Conservation (phyloP, 2,329 filamentous ascomycete species). For the Ilyonectria mors-panacis region DNA sequence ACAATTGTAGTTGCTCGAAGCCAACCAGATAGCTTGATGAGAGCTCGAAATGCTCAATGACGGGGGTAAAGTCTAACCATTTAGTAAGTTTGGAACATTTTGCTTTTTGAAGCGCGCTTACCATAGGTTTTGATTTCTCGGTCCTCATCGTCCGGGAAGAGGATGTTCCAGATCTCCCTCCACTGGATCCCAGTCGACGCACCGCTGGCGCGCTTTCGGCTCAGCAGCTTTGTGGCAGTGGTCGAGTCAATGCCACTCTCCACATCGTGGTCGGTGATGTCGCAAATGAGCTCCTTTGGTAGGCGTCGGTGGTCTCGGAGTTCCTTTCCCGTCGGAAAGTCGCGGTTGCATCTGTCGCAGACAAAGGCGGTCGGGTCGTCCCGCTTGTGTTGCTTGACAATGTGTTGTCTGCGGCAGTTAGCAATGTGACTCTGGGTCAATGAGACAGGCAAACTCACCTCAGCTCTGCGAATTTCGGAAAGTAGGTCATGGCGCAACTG, state of each 20-base stretch:
- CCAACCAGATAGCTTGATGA: conserved; percentile 52
- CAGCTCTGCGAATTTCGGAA: conserved; percentile 59
- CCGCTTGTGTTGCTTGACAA: conserved; percentile 60
- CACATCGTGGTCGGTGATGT: conserved; percentile 57
- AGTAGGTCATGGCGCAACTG: conserved; percentile 60
- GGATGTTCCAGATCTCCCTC: conserved; percentile 59
- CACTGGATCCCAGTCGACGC: conserved; percentile 57
- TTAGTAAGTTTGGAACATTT: conserved; percentile 13
- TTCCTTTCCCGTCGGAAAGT: conserved; percentile 56
- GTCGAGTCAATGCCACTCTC: conserved; percentile 59
- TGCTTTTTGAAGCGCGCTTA: conserved; percentile 26
- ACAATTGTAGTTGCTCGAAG: conserved; percentile 52
- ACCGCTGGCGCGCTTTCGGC: conserved; percentile 57
- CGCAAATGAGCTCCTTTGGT: conserved; percentile 59
- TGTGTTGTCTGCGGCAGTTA: conserved; percentile 54
- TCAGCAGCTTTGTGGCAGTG: conserved; percentile 57
- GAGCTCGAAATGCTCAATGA: conserved; percentile 60
- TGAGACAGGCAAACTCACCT: conserved; percentile 46
- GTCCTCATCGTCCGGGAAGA: conserved; percentile 59
- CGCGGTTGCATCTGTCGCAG: conserved; percentile 58
- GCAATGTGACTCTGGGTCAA: neutral
- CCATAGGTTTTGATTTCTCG: conserved; percentile 50
- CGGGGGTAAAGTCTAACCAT: conserved; percentile 55
- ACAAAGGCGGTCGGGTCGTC: conserved; percentile 58
- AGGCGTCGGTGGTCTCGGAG: conserved; percentile 57